These are phyloP conservation scores for Scutellaria minor DNA, from an alignment of 257 asterid species.

Conservation along the genomic window DNA sequence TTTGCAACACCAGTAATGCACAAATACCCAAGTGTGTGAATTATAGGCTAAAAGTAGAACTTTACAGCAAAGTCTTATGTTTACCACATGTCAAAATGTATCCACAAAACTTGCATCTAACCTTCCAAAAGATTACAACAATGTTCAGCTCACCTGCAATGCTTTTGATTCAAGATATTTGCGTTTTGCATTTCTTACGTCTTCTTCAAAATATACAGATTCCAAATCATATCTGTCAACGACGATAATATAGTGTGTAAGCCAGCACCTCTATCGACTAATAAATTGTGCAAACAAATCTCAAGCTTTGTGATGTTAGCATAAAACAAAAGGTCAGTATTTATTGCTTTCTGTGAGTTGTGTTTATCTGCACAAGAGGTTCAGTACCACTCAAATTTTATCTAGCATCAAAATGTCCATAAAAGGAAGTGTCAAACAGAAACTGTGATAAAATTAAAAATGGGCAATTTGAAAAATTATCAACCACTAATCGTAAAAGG, in stretches of 20 bases:
- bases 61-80: not conserved
- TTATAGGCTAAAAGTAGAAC: not conserved
- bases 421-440: too few species aligned
- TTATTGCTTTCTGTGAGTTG: too few species aligned
- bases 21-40: not conserved
- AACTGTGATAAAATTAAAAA: too few species aligned
- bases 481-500: too few species aligned
- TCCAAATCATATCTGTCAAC: constrained; percentile 61
- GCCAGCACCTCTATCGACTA: not conserved
- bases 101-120: not conserved
- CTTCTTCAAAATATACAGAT: constrained; percentile 51
- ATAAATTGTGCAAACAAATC: constrained; percentile 2
- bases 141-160: constrained; percentile 44
- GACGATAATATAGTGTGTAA: constrained; percentile 3
- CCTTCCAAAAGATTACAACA: not conserved
- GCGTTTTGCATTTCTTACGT: constrained; percentile 56
- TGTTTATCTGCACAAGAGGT: too few species aligned
- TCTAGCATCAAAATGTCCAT: too few species aligned
- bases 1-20: too few species aligned
- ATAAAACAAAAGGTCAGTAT: not conserved
- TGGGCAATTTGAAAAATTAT: too few species aligned
- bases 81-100: not conserved
- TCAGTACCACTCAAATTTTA: too few species aligned
- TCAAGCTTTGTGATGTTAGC: constrained; percentile 14
- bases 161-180: constrained; percentile 49